These are phyloP conservation scores for Globisporangium iwayamae DNA, from an alignment of 352 stramenopile species.

Conservation along the genomic window DNA sequence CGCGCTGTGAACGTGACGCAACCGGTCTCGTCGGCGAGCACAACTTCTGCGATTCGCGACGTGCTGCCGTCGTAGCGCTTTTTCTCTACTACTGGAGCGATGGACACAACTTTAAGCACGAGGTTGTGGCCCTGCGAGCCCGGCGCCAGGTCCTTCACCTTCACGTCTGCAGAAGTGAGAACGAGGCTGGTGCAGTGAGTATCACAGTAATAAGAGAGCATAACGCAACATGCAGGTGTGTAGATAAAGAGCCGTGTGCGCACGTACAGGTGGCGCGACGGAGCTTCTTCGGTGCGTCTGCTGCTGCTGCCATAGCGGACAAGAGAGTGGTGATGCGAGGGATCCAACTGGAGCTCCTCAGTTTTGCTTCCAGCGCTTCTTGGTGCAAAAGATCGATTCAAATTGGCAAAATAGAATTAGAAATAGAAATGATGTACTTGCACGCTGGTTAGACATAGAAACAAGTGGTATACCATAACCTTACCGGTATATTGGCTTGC, in stretches of 20 bases:
- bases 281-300: slow-evolving; percentile 5
- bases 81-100: slow-evolving; percentile 57
- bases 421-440: neutral
- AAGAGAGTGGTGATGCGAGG: slow-evolving; percentile 1
- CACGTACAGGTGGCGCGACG: slow-evolving; percentile 5
- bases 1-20: slow-evolving; percentile 76
- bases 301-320: slow-evolving; percentile 9
- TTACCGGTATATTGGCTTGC: too few relatives aligned
- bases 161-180: slow-evolving; percentile 46
- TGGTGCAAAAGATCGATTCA: slow-evolving; percentile 10
- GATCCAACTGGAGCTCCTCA: slow-evolving; percentile 7
- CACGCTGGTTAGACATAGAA: neutral
- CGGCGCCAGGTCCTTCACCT: slow-evolving; percentile 70
- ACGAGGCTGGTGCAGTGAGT: neutral
- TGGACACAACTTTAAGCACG: slow-evolving; percentile 67
- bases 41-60: slow-evolving; percentile 70
- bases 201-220: neutral
- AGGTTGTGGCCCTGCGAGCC: slow-evolving; percentile 80
- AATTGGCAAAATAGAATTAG: neutral
- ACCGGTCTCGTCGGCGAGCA: slow-evolving; percentile 80
- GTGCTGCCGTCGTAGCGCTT: slow-evolving; percentile 62
- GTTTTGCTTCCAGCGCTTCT: slow-evolving; percentile 1
- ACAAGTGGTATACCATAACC: too few relatives aligned
- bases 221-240: neutral
- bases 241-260: neutral